A percentile compares a stretch with the other conserved stretches of the same genome.
Evolutionary conservation across 176 grass and related monocot genomes (phyloP).

Genomic region (Dendrocalamus sinicus): DNA sequence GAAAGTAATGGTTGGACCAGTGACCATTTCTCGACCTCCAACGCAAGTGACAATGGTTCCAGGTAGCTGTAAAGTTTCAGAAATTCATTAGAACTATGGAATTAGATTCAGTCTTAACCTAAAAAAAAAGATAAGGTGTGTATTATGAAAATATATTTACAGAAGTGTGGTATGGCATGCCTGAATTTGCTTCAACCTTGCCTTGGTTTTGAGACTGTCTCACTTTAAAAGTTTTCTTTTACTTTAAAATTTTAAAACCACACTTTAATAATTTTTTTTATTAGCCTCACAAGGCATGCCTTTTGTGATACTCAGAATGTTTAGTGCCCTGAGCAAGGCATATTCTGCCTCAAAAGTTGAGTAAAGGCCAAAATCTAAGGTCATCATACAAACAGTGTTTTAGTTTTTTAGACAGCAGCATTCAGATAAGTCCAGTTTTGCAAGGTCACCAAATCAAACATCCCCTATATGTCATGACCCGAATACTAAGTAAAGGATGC

Average conservation of each 20-base stretch:
- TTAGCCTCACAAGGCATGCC: conserved; percentile 9
- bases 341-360: conserved; percentile 24
- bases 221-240: not conserved
- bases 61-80: conserved; percentile 65
- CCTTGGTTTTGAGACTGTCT: not conserved
- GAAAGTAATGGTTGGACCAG: conserved; percentile 94
- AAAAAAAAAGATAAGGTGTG: not conserved
- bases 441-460: conserved; percentile 16
- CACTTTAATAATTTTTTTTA: not conserved
- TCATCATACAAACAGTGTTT: not conserved
- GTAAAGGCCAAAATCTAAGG: not conserved
- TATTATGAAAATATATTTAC: conserved; percentile 7
- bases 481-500: conserved; percentile 13
- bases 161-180: not conserved
- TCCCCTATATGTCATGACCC: not conserved
- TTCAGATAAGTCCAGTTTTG: conserved; percentile 6
- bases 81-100: conserved; percentile 29
- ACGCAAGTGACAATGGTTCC: conserved; percentile 88
- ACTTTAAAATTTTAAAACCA: not conserved
- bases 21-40: conserved; percentile 94
- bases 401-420: not conserved
- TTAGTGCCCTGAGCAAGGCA: conserved; percentile 1
- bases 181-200: conserved; percentile 8
- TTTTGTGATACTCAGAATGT: not conserved
- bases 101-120: not conserved